Evolutionary conservation across 164 flowering plant species (phyloP).

Genomic region (Liquidambar formosana): DNA sequence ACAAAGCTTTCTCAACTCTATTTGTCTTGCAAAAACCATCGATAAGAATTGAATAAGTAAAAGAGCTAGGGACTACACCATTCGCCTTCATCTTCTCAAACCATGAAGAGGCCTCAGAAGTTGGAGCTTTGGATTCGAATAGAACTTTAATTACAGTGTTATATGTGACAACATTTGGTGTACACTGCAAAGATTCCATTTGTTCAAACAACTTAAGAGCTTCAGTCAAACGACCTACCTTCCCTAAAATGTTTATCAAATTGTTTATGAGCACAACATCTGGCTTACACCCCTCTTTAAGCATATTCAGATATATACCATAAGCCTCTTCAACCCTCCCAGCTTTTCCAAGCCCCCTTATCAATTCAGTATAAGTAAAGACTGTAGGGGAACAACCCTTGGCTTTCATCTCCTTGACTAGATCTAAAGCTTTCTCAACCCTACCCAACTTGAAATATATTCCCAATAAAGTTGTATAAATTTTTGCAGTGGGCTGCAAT

Average conservation of each 20-base stretch:
- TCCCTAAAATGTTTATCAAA: slow-evolving; percentile 69
- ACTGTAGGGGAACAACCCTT: slow-evolving; percentile 66
- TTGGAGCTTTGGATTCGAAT: slow-evolving; percentile 66
- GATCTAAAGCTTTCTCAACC: slow-evolving; percentile 60
- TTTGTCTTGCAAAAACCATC: slow-evolving; percentile 92
- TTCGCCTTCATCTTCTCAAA: slow-evolving; percentile 81
- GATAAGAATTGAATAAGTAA: slow-evolving; percentile 86
- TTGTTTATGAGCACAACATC: slow-evolving; percentile 89
- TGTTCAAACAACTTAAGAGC: slow-evolving; percentile 66
- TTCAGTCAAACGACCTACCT: slow-evolving; percentile 61
- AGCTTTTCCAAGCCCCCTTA: slow-evolving; percentile 78
- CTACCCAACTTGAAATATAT: slow-evolving; percentile 63
- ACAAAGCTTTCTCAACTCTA: slow-evolving; percentile 80
- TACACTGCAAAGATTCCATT: slow-evolving; percentile 57
- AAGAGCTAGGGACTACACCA: slow-evolving; percentile 70
- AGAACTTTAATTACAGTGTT: slow-evolving; percentile 73
- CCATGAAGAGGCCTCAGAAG: slow-evolving; percentile 62
- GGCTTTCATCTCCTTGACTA: slow-evolving; percentile 68
- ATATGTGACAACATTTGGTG: slow-evolving; percentile 84
- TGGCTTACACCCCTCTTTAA: slow-evolving; percentile 63
- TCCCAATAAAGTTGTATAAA: slow-evolving; percentile 72
- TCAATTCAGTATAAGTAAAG: slow-evolving; percentile 87
- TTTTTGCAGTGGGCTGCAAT: slow-evolving; percentile 74
- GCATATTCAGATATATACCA: slow-evolving; percentile 50
- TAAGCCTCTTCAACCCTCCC: slow-evolving; percentile 86